A percentile compares a stretch with the other conserved stretches of the same genome.
phyloP scores from a whole-genome alignment of 352 stramenopile species.

The Pythium graminicola region DNA sequence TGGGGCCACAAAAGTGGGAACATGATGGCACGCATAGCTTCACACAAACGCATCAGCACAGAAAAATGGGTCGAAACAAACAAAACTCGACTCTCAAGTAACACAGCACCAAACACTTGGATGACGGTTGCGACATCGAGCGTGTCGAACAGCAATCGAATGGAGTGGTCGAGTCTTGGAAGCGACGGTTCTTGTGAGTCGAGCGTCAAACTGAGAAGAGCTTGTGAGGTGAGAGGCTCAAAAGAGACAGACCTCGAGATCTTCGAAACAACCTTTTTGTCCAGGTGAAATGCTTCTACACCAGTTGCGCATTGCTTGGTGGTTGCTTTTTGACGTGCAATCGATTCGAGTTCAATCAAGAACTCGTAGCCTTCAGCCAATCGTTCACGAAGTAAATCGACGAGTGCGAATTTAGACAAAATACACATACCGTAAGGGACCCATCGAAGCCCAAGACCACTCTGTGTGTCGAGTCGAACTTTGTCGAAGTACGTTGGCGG shows the following conservation, averaged over 20 bases:
- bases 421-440: slow-evolving; percentile 77
- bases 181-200: background rate
- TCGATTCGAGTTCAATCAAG: slow-evolving; percentile 62
- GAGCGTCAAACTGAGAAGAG: slow-evolving; percentile 17
- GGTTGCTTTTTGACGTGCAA: slow-evolving; percentile 25
- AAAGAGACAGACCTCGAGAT: slow-evolving; percentile 63
- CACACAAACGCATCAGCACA: slow-evolving; percentile 73
- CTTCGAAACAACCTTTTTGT: slow-evolving; percentile 76
- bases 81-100: slow-evolving; percentile 77
- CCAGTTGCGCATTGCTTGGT: slow-evolving; percentile 1
- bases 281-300: slow-evolving; percentile 41
- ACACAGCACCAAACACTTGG: slow-evolving; percentile 65
- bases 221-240: slow-evolving; percentile 47
- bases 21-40: slow-evolving; percentile 77
- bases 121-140: slow-evolving; percentile 69
- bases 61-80: slow-evolving; percentile 77
- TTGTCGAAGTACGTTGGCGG: slow-evolving; percentile 55
- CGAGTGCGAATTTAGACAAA: slow-evolving; percentile 75
- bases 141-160: slow-evolving; percentile 76
- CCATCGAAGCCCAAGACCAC: slow-evolving; percentile 40
- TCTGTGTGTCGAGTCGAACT: slow-evolving; percentile 38
- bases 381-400: slow-evolving; percentile 72
- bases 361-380: slow-evolving; percentile 78
- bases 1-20: slow-evolving; percentile 83
- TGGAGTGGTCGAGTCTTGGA: slow-evolving; percentile 63